phyloP scores from a whole-genome alignment of 805 yeast genomes.

The Candida pini region DNA sequence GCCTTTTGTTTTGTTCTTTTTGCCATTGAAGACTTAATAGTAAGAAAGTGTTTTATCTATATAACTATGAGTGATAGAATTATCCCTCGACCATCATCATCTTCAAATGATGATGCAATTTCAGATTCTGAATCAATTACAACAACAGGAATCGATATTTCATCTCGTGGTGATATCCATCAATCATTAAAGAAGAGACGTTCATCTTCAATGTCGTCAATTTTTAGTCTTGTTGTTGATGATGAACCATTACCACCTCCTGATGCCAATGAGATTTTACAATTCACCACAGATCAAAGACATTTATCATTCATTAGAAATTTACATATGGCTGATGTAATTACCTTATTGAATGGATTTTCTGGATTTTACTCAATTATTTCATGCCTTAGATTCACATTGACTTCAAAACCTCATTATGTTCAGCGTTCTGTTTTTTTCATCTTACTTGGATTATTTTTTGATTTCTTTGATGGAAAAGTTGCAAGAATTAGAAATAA shows the following conservation, averaged over 20 bases:
- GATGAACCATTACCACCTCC: constrained; percentile 70
- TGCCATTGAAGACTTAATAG: too few relatives aligned
- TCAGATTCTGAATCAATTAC: constrained; percentile 17
- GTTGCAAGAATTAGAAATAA: constrained; percentile 93
- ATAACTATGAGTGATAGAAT: too few relatives aligned
- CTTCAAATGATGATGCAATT: constrained; percentile 21
- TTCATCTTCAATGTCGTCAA: constrained; percentile 33
- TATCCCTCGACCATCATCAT: constrained; percentile 8
- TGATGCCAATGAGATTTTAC: constrained; percentile 67
- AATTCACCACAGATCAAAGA: constrained; percentile 75
- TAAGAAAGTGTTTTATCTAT: too few relatives aligned
- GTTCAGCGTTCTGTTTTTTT: constrained; percentile 83
- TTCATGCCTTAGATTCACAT: constrained; percentile 75
- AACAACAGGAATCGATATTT: too few relatives aligned
- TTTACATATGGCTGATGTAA: constrained; percentile 93
- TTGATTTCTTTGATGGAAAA: constrained; percentile 95
- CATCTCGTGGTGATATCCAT: background rate
- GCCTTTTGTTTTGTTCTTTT: too few relatives aligned
- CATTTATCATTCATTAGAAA: constrained; percentile 84
- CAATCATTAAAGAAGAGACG: constrained; percentile 17
- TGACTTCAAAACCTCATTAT: constrained; percentile 63
- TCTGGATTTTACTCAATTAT: constrained; percentile 89
- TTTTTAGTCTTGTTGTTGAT: constrained; percentile 44
- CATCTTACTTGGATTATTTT: constrained; percentile 86
- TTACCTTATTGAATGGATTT: constrained; percentile 89